A percentile compares a stretch with the other conserved stretches of the same genome.
Evolutionary conservation across 768 basidiomycete species (phyloP).

Genomic region (Tylopilus plumbeoviolaceoides): DNA sequence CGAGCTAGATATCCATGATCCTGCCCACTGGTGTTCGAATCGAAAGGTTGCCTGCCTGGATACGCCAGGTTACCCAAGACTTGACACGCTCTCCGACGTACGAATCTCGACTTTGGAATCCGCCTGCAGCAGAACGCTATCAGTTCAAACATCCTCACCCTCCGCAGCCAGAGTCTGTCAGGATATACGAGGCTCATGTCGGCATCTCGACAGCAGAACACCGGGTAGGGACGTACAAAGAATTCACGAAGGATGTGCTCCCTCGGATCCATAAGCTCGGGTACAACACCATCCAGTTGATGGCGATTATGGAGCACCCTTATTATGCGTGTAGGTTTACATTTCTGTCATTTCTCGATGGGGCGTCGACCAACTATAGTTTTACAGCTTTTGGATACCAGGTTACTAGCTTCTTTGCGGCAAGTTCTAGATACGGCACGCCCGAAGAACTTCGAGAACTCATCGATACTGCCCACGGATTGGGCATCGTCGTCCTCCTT

Average conservation of each 20-base stretch:
- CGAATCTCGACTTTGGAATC: constrained; percentile 99
- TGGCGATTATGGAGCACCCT: constrained; percentile 98
- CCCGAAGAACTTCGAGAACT: constrained; percentile 96
- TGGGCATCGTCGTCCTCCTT: constrained; percentile 90
- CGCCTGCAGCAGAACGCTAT: constrained; percentile 67
- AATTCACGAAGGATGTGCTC: constrained; percentile 82
- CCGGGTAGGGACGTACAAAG: constrained; percentile 91
- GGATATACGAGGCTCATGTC: constrained; percentile 97
- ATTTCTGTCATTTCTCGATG: background rate
- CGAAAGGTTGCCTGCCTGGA: constrained; percentile 94
- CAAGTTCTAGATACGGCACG: constrained; percentile 91
- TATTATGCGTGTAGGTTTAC: constrained; percentile 86
- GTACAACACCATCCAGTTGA: constrained; percentile 96
- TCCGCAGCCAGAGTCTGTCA: constrained; percentile 56
- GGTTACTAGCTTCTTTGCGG: constrained; percentile 95
- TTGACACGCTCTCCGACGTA: constrained; percentile 84
- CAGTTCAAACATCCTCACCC: constrained; percentile 78
- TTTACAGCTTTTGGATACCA: constrained; percentile 92
- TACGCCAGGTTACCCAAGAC: constrained; percentile 93
- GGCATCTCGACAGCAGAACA: constrained; percentile 90
- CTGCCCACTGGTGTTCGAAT: constrained; percentile 73
- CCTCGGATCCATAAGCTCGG: constrained; percentile 88
- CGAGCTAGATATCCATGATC: constrained; percentile 84
- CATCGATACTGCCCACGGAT: constrained; percentile 89
- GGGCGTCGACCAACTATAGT: background rate